Percentiles rank a stretch among this genome's conserved stretches.
These are phyloP conservation scores for Chrysoporthe austroafricana DNA, from an alignment of 2,329 filamentous ascomycete genomes.

Conservation along the genomic window DNA sequence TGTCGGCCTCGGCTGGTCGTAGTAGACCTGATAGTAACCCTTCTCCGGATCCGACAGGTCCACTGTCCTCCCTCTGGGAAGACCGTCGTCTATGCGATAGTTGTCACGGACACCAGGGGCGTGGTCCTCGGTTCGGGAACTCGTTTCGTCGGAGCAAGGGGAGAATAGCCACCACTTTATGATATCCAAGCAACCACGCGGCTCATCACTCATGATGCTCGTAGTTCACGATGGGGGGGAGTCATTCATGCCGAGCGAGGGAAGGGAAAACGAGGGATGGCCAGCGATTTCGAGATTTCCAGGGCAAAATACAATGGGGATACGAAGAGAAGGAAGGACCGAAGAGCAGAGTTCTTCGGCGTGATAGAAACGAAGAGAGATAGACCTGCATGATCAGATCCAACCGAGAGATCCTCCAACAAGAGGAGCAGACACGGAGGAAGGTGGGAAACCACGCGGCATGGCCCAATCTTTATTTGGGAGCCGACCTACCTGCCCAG, in stretches of 20 bases:
- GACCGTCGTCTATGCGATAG: constrained; percentile 15
- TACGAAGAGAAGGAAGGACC: constrained; percentile 10
- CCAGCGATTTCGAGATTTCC: constrained; percentile 32
- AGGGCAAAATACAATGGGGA: constrained; percentile 19
- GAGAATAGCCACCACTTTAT: constrained; percentile 49
- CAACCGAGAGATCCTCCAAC: constrained; percentile 22
- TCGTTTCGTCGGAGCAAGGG: constrained; percentile 33
- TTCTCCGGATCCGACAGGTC: constrained; percentile 27
- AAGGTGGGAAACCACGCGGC: constrained; percentile 20
- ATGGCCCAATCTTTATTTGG: constrained; percentile 30
- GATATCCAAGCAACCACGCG: constrained; percentile 52
- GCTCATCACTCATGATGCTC: constrained; percentile 33
- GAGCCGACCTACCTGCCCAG: constrained; percentile 26
- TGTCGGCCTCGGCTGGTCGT: constrained; percentile 44
- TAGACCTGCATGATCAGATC: constrained; percentile 24
- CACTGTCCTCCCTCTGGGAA: constrained; percentile 5
- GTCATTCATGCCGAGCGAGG: constrained; percentile 31
- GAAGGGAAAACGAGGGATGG: constrained; percentile 32
- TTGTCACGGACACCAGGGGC: constrained; percentile 6
- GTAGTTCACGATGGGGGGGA: constrained; percentile 23
- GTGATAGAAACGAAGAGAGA: constrained; percentile 22
- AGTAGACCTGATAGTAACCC: constrained; percentile 30
- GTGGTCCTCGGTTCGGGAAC: constrained; percentile 20
- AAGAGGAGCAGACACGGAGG: constrained; percentile 17
- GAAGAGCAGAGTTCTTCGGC: constrained; percentile 22